phyloP scores from a whole-genome alignment of 371 early-diverging fungal genomes.

The Nematocida ironsii region DNA sequence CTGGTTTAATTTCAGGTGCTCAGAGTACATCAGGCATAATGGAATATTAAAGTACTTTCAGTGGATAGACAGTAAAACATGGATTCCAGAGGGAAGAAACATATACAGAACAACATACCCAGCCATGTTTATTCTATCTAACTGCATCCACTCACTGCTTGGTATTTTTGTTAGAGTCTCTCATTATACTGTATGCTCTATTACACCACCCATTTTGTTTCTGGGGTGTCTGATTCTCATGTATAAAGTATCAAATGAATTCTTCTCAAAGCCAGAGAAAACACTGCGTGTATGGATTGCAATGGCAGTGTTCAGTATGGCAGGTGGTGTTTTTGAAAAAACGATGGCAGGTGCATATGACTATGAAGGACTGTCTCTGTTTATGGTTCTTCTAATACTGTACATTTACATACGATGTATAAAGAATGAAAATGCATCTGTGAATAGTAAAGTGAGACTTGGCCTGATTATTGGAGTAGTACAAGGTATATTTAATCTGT shows the following conservation, averaged over 20 bases:
- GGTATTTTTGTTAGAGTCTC: constrained; percentile 72
- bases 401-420: constrained; percentile 77
- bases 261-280: constrained; percentile 67
- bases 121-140: constrained; percentile 92
- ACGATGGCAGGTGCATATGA: constrained; percentile 97
- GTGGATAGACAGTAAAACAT: constrained; percentile 94
- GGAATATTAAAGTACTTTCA: constrained; percentile 93
- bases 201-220: constrained; percentile 84
- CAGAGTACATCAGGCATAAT: constrained; percentile 83
- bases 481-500: constrained; percentile 59
- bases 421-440: neutral
- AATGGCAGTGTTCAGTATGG: constrained; percentile 88
- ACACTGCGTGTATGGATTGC: neutral
- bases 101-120: constrained; percentile 89
- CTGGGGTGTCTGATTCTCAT: constrained; percentile 83
- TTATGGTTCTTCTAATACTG: constrained; percentile 87
- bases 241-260: constrained; percentile 73
- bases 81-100: constrained; percentile 89
- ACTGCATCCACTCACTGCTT: constrained; percentile 83
- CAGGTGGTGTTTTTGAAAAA: constrained; percentile 94
- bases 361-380: constrained; percentile 96
- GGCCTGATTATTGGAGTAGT: neutral
- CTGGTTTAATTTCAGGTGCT: constrained; percentile 94
- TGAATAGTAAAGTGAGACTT: neutral
- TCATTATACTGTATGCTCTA: constrained; percentile 81